A percentile compares a stretch with the other conserved stretches of the same genome.
phyloP scores from a whole-genome alignment of 2,329 filamentous ascomycete genomes.

The Xylariaceae sp. region DNA sequence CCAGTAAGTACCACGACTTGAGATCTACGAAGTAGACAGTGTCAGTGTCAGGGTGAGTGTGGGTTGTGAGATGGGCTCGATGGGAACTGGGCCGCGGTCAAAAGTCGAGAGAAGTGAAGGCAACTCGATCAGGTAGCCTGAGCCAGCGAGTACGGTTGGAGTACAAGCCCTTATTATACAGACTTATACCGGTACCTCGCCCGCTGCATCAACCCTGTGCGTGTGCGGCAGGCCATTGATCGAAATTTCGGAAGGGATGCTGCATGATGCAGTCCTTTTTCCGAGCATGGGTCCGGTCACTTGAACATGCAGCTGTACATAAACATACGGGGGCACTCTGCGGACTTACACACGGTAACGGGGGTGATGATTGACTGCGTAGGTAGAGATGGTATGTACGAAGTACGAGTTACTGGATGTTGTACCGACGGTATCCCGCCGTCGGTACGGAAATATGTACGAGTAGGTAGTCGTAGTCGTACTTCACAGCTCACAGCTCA shows the following conservation, averaged over 20 bases:
- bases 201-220: conserved; percentile 8
- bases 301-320: conserved; percentile 9
- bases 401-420: too few relatives aligned
- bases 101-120: background rate
- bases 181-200: background rate
- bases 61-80: too few relatives aligned
- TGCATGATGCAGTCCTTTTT: conserved; percentile 23
- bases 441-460: background rate
- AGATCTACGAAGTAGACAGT: too few relatives aligned
- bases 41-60: too few relatives aligned
- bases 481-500: background rate
- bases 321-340: background rate
- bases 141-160: background rate
- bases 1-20: too few relatives aligned
- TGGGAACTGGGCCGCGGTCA: too few relatives aligned
- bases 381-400: too few relatives aligned
- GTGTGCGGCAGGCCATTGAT: conserved; percentile 12
- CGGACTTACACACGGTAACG: background rate
- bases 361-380: background rate
- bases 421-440: too few relatives aligned
- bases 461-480: background rate
- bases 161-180: background rate
- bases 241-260: conserved; percentile 23
- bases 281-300: conserved; percentile 19
- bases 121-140: background rate